These are phyloP conservation scores for Starmerella asiatica DNA, from an alignment of 805 yeast genomes.

Conservation along the genomic window DNA sequence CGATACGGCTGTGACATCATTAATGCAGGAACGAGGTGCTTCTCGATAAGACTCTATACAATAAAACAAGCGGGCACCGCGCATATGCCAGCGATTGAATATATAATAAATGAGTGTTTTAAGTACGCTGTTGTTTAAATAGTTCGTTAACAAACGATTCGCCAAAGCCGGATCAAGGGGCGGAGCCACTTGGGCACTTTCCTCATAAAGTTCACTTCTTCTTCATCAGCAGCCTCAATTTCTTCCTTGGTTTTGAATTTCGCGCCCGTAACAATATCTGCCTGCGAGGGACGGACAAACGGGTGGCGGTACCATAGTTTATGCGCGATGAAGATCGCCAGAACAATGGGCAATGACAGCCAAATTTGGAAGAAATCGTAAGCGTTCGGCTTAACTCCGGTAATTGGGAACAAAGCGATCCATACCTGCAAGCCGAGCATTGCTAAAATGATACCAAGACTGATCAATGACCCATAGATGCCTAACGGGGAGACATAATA, in stretches of 20 bases:
- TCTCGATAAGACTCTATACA: too few species aligned
- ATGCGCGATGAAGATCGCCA: conserved; percentile 38
- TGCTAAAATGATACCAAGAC: conserved; percentile 42
- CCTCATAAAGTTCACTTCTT: background rate
- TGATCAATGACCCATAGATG: conserved; percentile 51
- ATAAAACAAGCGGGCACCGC: too few species aligned
- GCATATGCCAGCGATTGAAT: too few species aligned
- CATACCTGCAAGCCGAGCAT: conserved; percentile 68
- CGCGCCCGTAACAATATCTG: conserved; percentile 20
- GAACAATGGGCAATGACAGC: conserved; percentile 34
- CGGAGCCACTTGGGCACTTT: conserved; percentile 1
- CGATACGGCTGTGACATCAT: too few species aligned
- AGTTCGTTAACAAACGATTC: conserved; percentile 8
- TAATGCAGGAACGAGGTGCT: too few species aligned
- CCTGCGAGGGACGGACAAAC: conserved; percentile 6
- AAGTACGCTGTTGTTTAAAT: too few species aligned
- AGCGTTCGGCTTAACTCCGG: conserved; percentile 26
- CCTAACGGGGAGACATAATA: conserved; percentile 57
- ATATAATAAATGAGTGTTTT: too few species aligned
- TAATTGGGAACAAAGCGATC: conserved; percentile 63
- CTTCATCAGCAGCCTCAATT: background rate
- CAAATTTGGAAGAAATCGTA: conserved; percentile 39
- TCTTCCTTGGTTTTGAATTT: conserved; percentile 15
- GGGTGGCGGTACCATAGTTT: conserved; percentile 28
- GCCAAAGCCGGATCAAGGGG: background rate